phyloP scores from a whole-genome alignment of 345 rosid species.

The Gossypium herbaceum region DNA sequence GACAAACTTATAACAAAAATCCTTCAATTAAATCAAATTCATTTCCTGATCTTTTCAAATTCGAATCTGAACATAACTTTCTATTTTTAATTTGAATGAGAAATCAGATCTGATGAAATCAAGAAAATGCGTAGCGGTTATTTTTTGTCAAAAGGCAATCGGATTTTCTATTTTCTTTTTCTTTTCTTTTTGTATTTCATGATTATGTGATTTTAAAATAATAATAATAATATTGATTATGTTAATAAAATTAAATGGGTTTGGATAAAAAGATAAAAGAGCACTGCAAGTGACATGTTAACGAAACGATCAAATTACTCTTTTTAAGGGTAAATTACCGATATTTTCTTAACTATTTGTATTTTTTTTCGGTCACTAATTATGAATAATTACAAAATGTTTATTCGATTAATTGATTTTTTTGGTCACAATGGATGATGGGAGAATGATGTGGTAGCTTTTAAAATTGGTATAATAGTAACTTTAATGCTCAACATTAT shows the following conservation, averaged over 20 bases:
- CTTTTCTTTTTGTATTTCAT: no score
- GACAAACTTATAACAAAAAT: background rate
- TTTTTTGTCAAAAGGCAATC: background rate
- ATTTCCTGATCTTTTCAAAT: constrained; percentile 43
- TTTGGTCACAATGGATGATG: no score
- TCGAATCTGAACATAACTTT: constrained; percentile 36
- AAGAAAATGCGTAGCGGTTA: background rate
- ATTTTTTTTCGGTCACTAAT: no score
- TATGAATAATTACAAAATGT: no score
- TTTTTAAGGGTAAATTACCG: background rate
- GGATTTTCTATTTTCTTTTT: background rate
- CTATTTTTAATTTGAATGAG: background rate
- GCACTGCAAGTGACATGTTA: background rate
- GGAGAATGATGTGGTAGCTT: no score
- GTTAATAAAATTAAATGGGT: no score
- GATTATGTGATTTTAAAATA: no score
- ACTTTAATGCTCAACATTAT: no score
- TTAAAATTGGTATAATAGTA: fast-evolving
- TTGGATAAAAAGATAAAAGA: background rate
- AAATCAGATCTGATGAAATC: constrained; percentile 28
- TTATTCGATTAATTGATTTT: no score
- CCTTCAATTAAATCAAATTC: constrained; percentile 24
- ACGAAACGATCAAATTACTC: background rate
- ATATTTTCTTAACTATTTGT: no score
- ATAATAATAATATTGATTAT: no score